Conservation (phyloP, 2,329 filamentous ascomycete genomes). For the Coniochaeta sp. region DNA sequence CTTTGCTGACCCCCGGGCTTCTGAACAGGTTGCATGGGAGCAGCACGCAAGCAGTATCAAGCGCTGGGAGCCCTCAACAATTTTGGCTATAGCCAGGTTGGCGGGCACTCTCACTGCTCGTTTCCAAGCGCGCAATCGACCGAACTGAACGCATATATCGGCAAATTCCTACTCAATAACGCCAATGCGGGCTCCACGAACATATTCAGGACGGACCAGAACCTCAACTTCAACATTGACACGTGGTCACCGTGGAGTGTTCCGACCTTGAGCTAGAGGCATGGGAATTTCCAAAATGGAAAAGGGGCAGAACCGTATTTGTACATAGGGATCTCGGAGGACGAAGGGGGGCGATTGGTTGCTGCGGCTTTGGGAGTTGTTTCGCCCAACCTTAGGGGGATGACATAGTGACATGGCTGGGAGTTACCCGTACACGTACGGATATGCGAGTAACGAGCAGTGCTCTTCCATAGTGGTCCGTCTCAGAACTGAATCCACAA, state of each 20-base stretch:
- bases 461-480: neutral
- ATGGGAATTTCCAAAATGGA: neutral
- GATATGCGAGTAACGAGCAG: neutral
- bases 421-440: neutral
- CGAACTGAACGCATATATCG: slow-evolving; percentile 40
- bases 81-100: slow-evolving; percentile 41
- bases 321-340: neutral
- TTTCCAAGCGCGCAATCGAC: slow-evolving; percentile 35
- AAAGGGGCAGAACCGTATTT: neutral
- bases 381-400: too few relatives aligned
- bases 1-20: neutral
- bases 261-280: slow-evolving; percentile 7
- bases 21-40: slow-evolving; percentile 34
- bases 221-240: slow-evolving; percentile 11
- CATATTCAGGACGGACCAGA: slow-evolving; percentile 11
- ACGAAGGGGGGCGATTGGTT: too few relatives aligned
- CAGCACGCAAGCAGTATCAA: slow-evolving; percentile 36
- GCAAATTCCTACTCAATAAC: slow-evolving; percentile 33
- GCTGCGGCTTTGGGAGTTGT: too few relatives aligned
- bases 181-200: slow-evolving; percentile 10
- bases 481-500: neutral
- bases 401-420: neutral
- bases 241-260: slow-evolving; percentile 15
- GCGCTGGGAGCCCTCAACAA: slow-evolving; percentile 36
- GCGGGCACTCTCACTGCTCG: slow-evolving; percentile 38